Conservation (phyloP, 108 stramenopile species). For the Fistulifera solaris region DNA sequence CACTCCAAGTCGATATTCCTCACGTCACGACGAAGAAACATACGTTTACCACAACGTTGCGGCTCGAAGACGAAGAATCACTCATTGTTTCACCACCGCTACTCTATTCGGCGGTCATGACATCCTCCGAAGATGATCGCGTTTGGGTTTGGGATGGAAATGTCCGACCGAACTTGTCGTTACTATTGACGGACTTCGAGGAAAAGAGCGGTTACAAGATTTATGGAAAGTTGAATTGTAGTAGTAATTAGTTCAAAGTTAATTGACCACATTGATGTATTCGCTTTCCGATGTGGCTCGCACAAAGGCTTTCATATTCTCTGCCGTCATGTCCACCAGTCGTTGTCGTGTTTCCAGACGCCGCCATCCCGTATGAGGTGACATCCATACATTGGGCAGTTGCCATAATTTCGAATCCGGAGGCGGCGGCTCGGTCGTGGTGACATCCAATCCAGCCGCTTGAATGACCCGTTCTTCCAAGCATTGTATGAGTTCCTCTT, state of each 20-base stretch:
- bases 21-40: no score
- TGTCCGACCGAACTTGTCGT: not conserved
- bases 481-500: constrained; percentile 63
- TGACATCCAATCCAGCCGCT: constrained; percentile 79
- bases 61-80: no score
- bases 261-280: constrained; percentile 38
- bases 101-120: no score
- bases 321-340: constrained; percentile 79
- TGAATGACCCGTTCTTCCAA: constrained; percentile 62
- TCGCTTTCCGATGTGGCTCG: constrained; percentile 20
- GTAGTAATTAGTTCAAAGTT: constrained; percentile 3
- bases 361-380: constrained; percentile 86
- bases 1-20: no score
- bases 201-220: not conserved
- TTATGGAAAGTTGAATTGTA: not conserved
- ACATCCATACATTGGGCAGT: constrained; percentile 66
- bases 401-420: constrained; percentile 57
- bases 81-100: no score
- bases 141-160: not conserved
- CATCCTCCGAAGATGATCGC: not conserved
- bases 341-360: constrained; percentile 84
- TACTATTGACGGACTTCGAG: not conserved
- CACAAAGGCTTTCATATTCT: constrained; percentile 61
- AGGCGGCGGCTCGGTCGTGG: constrained; percentile 56
- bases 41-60: no score